phyloP scores from a whole-genome alignment of 1,139 yeast genomes.

The Yamadazyma trypodendri region DNA sequence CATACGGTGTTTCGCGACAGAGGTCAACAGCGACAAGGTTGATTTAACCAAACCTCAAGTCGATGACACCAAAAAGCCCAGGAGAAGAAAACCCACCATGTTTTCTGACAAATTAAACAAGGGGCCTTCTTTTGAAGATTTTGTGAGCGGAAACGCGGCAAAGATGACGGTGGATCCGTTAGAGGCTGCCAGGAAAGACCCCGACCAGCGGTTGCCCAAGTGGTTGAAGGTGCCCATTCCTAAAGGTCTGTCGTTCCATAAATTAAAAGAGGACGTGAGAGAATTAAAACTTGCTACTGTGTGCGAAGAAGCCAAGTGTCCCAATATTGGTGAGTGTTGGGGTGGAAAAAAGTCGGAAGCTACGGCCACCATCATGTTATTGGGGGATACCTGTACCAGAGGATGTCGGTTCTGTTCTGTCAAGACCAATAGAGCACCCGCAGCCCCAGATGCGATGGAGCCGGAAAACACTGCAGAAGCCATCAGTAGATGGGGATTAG shows the following conservation, averaged over 20 bases:
- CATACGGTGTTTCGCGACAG: slow-evolving; percentile 11
- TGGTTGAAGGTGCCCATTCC: slow-evolving; percentile 98
- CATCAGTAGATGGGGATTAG: slow-evolving; percentile 96
- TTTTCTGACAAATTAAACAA: slow-evolving; percentile 72
- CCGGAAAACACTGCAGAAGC: slow-evolving; percentile 99
- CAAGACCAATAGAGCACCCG: slow-evolving; percentile 85
- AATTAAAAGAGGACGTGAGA: slow-evolving; percentile 79
- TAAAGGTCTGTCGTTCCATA: slow-evolving; percentile 79
- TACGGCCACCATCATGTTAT: slow-evolving; percentile 97
- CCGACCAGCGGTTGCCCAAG: slow-evolving; percentile 72
- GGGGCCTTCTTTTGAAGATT: slow-evolving; percentile 95
- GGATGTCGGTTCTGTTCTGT: slow-evolving; percentile 98
- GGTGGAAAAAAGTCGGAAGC: slow-evolving; percentile 95
- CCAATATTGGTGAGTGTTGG: slow-evolving; percentile 99
- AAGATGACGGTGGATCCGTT: slow-evolving; percentile 62
- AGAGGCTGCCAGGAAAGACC: slow-evolving; percentile 60
- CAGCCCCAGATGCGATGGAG: slow-evolving; percentile 90
- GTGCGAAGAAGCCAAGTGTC: slow-evolving; percentile 98
- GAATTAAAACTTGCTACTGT: slow-evolving; percentile 91
- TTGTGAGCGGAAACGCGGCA: slow-evolving; percentile 76
- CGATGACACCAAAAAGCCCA: slow-evolving; percentile 12
- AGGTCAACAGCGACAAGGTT: slow-evolving; percentile 7
- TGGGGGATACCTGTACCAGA: slow-evolving; percentile 98
- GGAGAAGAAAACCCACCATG: slow-evolving; percentile 49
- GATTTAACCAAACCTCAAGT: neutral